Base-by-base conservation (phyloP, 768 basidiomycete species). In the Serendipita indica region DNA sequence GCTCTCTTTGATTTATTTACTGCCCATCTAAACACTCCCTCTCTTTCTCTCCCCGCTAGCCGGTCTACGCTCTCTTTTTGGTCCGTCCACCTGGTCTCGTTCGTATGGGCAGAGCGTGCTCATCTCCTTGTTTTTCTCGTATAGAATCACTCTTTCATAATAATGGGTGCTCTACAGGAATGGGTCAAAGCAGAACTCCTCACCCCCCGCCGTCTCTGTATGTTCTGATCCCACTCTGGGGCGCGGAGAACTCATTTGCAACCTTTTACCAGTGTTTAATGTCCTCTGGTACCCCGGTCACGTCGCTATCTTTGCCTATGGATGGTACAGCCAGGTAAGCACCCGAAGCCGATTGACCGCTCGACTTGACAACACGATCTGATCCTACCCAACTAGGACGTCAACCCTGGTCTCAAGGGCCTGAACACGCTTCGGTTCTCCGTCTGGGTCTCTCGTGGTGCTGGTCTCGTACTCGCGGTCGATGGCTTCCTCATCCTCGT, bases 371-470 rank as follows among this genome's bases (percentile, higher is more conserved):
- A 33, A 33, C 52, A 4, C 58, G 34, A 60, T 59, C 57, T 54
- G 39, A 54, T 28, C 34, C 20, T 58, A 54, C 27, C 28, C 25
- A 14, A 22, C n/a, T 65, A 91, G 85, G 73, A 64, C 67, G 76
- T 76, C 7, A 82, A 92, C 70, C 1, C 58, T 27, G 76, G 73
- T 60, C 76, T 96, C 30, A 77, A 82, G 39, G 84, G 79, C 25
- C 79, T 97, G 59, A 96, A 97, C 67, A 73, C 69, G 5, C 78
- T 97, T 65, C 77, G 71, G 63, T 94, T 75, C 71, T 91, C 89
- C 18, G 89, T 92, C 39, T 97, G 92, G 92, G 73, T 67, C 12
- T 93, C 90, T 59, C 83, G 92, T 62, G 92, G 90, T 37, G 92
- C 92, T 43, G 92, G 90, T 67, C 82, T 97, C 34, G 86, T 84